Evolutionary conservation across 2,329 filamentous ascomycete species (phyloP).

Genomic region (Cladosporium cucumerinum): DNA sequence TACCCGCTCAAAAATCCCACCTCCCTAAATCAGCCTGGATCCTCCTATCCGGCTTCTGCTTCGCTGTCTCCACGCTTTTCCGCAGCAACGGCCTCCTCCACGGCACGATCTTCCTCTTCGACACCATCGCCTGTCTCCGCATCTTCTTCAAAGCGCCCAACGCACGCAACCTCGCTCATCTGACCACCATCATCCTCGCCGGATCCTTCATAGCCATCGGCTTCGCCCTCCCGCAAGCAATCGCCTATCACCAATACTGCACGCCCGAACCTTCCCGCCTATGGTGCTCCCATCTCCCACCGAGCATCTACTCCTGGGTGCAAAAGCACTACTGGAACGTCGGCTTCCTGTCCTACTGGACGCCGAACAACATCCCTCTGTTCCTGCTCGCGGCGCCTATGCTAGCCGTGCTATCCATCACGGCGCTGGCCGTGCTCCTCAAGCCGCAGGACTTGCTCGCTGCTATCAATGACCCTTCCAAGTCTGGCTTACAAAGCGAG

Average conservation of each 20-base stretch:
- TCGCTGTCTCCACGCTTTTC: conserved; percentile 69
- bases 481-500: not conserved
- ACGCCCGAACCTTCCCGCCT: conserved; percentile 43
- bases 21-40: conserved; percentile 18
- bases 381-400: conserved; percentile 82
- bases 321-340: conserved; percentile 89
- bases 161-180: conserved; percentile 17
- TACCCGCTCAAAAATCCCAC: not conserved
- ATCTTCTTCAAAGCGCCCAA: conserved; percentile 35
- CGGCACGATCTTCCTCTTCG: conserved; percentile 70
- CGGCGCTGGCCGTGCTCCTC: conserved; percentile 42
- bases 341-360: conserved; percentile 91
- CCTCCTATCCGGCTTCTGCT: conserved; percentile 39
- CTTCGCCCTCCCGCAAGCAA: conserved; percentile 66
- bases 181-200: conserved; percentile 53
- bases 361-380: conserved; percentile 74
- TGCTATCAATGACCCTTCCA: not conserved
- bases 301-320: conserved; percentile 89
- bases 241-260: conserved; percentile 74
- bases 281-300: conserved; percentile 73
- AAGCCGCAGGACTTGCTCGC: not conserved
- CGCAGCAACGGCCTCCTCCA: conserved; percentile 85
- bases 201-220: conserved; percentile 67
- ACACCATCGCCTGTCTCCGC: conserved; percentile 47
- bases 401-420: conserved; percentile 63